Evolutionary conservation across 495 filamentous ascomycete species (phyloP).

Genomic region (Parathielavia appendiculata): DNA sequence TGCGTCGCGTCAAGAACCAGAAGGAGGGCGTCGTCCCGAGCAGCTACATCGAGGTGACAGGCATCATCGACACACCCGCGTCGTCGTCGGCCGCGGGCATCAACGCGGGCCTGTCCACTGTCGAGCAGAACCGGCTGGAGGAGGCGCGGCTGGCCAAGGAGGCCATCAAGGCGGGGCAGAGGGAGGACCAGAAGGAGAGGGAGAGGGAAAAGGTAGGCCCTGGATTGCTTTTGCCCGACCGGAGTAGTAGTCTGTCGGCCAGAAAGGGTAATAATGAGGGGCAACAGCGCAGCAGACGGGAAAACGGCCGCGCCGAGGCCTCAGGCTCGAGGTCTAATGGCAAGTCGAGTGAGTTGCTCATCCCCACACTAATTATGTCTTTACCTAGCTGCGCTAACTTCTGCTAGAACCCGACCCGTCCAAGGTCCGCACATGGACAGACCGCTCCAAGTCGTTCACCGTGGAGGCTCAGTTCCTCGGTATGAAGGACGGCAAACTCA

Average conservation of each 20-base stretch:
- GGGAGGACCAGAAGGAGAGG: conserved; percentile 48
- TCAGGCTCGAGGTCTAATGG: conserved; percentile 41
- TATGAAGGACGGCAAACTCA: conserved; percentile 89
- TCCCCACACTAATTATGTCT: not conserved
- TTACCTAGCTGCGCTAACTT: not conserved
- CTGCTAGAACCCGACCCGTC: conserved; percentile 69
- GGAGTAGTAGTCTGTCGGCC: conserved; percentile 58
- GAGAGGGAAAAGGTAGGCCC: conserved; percentile 68
- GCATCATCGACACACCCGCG: conserved; percentile 45
- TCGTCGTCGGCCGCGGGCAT: conserved; percentile 46
- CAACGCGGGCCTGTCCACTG: conserved; percentile 63
- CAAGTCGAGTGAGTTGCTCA: conserved; percentile 66
- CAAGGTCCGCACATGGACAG: conserved; percentile 88
- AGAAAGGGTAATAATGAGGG: conserved; percentile 54
- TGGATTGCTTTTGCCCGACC: conserved; percentile 62
- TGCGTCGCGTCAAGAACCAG: conserved; percentile 80
- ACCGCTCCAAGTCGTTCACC: conserved; percentile 89
- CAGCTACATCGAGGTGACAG: conserved; percentile 87
- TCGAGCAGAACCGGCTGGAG: conserved; percentile 79
- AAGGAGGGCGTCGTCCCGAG: conserved; percentile 97
- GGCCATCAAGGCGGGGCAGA: conserved; percentile 56
- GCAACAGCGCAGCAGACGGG: conserved; percentile 62
- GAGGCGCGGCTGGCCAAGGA: conserved; percentile 76
- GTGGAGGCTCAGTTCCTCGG: conserved; percentile 97
- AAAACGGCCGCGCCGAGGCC: conserved; percentile 52